phyloP scores from a whole-genome alignment of 1,139 yeast species.

The Debaryomyces sp. region DNA sequence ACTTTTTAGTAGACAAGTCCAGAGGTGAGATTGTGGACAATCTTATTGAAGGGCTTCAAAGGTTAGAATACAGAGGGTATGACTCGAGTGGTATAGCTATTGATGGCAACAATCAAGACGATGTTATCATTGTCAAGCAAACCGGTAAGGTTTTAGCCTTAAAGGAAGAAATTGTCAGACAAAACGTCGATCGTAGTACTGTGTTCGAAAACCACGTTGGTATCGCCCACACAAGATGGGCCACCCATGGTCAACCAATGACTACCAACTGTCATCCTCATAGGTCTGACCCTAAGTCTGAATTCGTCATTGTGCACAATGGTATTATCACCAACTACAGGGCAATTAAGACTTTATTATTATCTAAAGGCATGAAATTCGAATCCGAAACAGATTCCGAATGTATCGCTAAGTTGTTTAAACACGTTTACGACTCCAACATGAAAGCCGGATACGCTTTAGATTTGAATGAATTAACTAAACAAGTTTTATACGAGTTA shows the following conservation, averaged over 20 bases:
- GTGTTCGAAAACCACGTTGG: constrained; percentile 87
- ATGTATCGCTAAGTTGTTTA: constrained; percentile 93
- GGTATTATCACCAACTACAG: constrained; percentile 97
- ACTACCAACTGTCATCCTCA: constrained; percentile 94
- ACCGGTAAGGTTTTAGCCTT: constrained; percentile 91
- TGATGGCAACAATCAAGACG: constrained; percentile 66
- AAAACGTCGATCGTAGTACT: constrained; percentile 58
- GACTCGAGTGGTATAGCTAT: constrained; percentile 97
- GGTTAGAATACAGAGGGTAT: constrained; percentile 96
- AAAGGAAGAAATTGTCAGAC: constrained; percentile 63
- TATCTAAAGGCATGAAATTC: constrained; percentile 77
- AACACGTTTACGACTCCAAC: constrained; percentile 86
- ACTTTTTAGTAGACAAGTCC: constrained; percentile 87
- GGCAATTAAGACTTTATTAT: constrained; percentile 81
- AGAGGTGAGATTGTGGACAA: constrained; percentile 92
- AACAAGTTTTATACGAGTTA: constrained; percentile 87
- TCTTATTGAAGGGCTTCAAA: constrained; percentile 86
- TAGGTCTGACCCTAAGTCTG: constrained; percentile 78
- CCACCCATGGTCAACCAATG: constrained; percentile 96
- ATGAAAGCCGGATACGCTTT: constrained; percentile 48
- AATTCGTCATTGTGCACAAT: constrained; percentile 92
- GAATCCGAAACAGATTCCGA: constrained; percentile 98
- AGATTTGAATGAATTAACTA: constrained; percentile 91
- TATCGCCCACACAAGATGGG: constrained; percentile 99
- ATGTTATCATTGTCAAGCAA: constrained; percentile 65